Evolutionary conservation across 2,329 filamentous ascomycete species (phyloP), one percentile per base, ranked within the genome.

Genomic region (Colletotrichum shisoi): DNA sequence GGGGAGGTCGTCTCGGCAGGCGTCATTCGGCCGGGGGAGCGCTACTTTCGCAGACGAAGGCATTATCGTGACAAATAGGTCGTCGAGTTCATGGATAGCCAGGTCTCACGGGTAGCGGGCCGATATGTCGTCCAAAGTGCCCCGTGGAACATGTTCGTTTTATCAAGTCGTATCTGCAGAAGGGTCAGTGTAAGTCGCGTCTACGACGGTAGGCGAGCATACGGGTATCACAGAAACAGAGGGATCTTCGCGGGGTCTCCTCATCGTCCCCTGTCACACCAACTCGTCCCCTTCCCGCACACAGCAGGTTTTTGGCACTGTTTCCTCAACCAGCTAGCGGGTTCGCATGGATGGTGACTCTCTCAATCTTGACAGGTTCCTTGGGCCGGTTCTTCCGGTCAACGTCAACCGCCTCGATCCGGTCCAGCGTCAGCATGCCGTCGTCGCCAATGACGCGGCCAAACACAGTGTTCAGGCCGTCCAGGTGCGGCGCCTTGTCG

Each of bases 381-480:
- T 88, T 88, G 0, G 91, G 91, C 57, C 91, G 81, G 72, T 85
- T 89, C 83, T 94, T 95, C 81, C 89, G 91, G 77, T 95, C 92
- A 54, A 94, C 87, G 70, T 88, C 85, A 21, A 92, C 77, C 24
- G 79, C 84, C 81, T 95, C 92, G 73, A 95, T 84, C 76, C 86
- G 88, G 62, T 88, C 86, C 72, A 95, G 78, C 5, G 90, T 91
- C 42, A 82, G 85, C 54, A 88, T 73, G 63, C 85, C 84, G 51
- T 88, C 87, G 71, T 90, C 88, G 44, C 85, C 88, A 63, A 90
- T 82, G 40, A 94, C 82, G 76, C 89, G 89, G 12, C 91, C 92
- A 78, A 96, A 94, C 2, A 94, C 89, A 0, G 92, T 94, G 75
- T 95, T 95, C 75, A 92, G 86, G 4, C 91, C 92, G 76, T 95